phyloP scores from a whole-genome alignment of 129 eudicot genomes.

The Tagetes patula region DNA sequence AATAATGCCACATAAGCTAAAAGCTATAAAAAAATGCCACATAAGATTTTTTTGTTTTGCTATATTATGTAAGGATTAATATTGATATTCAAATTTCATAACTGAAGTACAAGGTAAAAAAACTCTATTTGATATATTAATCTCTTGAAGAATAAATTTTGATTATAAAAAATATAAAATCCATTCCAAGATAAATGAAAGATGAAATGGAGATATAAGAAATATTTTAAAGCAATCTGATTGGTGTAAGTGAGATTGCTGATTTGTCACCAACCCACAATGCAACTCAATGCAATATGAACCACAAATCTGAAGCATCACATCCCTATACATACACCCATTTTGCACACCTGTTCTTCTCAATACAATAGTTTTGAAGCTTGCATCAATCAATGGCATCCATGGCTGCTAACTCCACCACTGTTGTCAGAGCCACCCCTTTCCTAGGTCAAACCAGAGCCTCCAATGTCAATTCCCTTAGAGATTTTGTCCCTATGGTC shows the following conservation, averaged over 20 bases:
- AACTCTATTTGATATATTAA: neutral
- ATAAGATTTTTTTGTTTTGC: no score
- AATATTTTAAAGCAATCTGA: constrained; percentile 26
- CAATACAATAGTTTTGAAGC: constrained; percentile 22
- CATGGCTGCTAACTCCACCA: constrained; percentile 40
- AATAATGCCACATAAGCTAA: no score
- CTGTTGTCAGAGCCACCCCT: constrained; percentile 35
- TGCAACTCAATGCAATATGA: constrained; percentile 23
- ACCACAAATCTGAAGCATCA: constrained; percentile 28
- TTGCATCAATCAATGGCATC: constrained; percentile 23
- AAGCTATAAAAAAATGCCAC: no score
- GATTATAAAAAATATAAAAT: neutral
- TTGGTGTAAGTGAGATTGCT: constrained; percentile 36
- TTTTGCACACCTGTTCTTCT: constrained; percentile 13
- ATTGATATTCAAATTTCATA: no score
- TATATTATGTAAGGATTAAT: no score
- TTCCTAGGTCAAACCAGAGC: constrained; percentile 41
- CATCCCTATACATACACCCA: constrained; percentile 22
- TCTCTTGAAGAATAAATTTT: neutral
- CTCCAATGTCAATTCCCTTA: constrained; percentile 35
- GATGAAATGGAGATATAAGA: constrained; percentile 32
- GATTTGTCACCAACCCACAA: constrained; percentile 33
- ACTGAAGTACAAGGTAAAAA: no score
- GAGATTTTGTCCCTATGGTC: constrained; percentile 39
- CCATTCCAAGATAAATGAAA: constrained; percentile 14